A percentile compares a stretch with the other conserved stretches of the same genome.
phyloP scores from a whole-genome alignment of 345 rosid genomes.

The Geranium brycei region DNA sequence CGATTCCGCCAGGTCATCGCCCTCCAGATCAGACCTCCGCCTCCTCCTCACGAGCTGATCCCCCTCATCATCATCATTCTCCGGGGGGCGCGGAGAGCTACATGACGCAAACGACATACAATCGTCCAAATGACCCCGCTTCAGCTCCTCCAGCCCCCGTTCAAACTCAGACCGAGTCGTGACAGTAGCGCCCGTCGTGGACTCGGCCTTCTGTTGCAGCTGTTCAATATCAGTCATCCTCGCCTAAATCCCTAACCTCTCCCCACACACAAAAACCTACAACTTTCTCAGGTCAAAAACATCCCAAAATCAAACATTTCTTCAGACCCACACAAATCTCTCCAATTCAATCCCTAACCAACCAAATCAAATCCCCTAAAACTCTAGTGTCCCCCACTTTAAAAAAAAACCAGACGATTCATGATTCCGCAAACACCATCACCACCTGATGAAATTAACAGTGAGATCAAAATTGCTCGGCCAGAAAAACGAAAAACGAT shows the following conservation, averaged over 20 bases:
- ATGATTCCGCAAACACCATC: no score
- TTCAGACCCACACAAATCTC: no score
- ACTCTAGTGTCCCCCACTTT: no score
- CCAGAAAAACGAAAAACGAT: no score
- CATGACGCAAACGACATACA: slow-evolving; percentile 80
- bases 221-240: slow-evolving; percentile 74
- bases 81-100: slow-evolving; percentile 53
- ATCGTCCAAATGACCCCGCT: slow-evolving; percentile 82
- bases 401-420: no score
- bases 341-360: no score
- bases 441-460: no score
- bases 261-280: slow-evolving; percentile 1
- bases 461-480: no score
- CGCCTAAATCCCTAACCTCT: slow-evolving; percentile 3
- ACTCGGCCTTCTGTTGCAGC: slow-evolving; percentile 66
- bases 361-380: no score
- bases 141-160: slow-evolving; percentile 70
- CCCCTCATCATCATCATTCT: slow-evolving; percentile 67
- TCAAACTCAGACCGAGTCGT: slow-evolving; percentile 41
- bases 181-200: slow-evolving; percentile 27
- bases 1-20: slow-evolving; percentile 84
- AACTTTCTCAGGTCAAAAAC: no score
- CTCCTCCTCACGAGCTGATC: slow-evolving; percentile 77
- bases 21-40: slow-evolving; percentile 74
- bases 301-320: no score